A percentile compares a stretch with the other conserved stretches of the same genome.
These are phyloP conservation scores for Xylariales sp. DNA, from an alignment of 2,329 filamentous ascomycete genomes.

Conservation along the genomic window DNA sequence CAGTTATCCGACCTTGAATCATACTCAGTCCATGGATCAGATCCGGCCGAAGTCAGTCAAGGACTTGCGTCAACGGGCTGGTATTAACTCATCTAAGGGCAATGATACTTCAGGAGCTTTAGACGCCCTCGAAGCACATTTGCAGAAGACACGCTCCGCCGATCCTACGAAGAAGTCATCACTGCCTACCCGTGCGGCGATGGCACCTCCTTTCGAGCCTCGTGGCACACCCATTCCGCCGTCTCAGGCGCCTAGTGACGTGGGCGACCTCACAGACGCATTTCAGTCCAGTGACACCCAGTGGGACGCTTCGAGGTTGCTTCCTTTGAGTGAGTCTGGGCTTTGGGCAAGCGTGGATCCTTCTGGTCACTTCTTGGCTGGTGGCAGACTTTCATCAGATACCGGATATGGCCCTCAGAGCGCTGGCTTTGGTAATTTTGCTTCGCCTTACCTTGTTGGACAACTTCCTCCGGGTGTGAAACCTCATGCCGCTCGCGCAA, in stretches of 20 bases:
- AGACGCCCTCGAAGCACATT: constrained; percentile 19
- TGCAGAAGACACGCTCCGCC: constrained; percentile 7
- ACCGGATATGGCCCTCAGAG: no score
- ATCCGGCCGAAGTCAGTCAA: constrained; percentile 8
- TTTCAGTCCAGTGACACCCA: neutral
- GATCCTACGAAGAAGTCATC: constrained; percentile 11
- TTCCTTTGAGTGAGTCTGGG: neutral
- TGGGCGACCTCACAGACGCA: constrained; percentile 6
- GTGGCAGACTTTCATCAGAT: neutral
- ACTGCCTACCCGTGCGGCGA: constrained; percentile 41
- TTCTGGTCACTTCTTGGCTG: neutral
- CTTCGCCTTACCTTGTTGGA: constrained; percentile 52
- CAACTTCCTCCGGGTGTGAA: constrained; percentile 40
- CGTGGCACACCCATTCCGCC: constrained; percentile 21
- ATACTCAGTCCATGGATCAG: constrained; percentile 15
- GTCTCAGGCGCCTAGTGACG: constrained; percentile 9
- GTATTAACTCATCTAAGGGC: constrained; percentile 22
- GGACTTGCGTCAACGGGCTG: constrained; percentile 14
- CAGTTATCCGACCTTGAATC: constrained; percentile 8
- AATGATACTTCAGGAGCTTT: constrained; percentile 16
- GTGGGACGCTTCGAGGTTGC: neutral
- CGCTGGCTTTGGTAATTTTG: constrained; percentile 4
- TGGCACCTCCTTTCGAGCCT: constrained; percentile 46
- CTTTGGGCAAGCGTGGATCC: neutral
- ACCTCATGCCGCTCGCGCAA: constrained; percentile 34